Base-by-base conservation (phyloP, 768 basidiomycete genomes). In the Hortiboletus flavorubellus region DNA sequence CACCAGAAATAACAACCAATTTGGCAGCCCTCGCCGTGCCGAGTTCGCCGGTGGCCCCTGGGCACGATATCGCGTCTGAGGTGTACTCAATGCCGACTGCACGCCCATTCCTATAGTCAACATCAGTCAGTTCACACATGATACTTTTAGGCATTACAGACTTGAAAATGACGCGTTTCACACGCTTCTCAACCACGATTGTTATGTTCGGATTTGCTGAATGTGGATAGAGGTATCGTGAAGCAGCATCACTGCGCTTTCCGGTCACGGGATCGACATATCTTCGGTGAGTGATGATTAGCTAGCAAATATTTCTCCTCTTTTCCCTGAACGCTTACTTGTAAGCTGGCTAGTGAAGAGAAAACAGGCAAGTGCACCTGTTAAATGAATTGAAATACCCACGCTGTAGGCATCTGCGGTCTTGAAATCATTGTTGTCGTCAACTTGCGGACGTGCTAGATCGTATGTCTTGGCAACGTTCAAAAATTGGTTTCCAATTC, bases 1-100 rank as follows among this genome's bases (percentile, higher is more conserved):
- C 84, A 5, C 76, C 75, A 2, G 79, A 77, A 15, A 85, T 38
- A 16, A 84, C 76, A 0, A 85, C 76, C 3, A 83, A 66, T 4
- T 70, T 60, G n/a, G 7, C 23, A 3, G 75, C 78, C 14, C 45
- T 65, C 5, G 66, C 74, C 0, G 48, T 59, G 11, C 48, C 41
- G 2, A 64, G 15, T 7, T 61, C 53, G 0, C 29, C 23, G 35
- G 35, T 46, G 2, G 34, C 50, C 5, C 58, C 62, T 3, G 61
- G 66, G 21, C 58, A 64, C n/a, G 72, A 55, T 1, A 59, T 63
- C 0, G 59, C 48, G 37, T 75, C 72, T n/a, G 56, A 47, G 0
- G 59, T 42, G 47, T 69, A 78, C 43, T 76, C 72, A 9, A 78
- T 65, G 6, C 77, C 77, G 0, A 72, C 67, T 0, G 77, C 76